Evolutionary conservation across 225 moss, liverwort and hornwort genomes (phyloP).

Genomic region (Straminergon stramineum): DNA sequence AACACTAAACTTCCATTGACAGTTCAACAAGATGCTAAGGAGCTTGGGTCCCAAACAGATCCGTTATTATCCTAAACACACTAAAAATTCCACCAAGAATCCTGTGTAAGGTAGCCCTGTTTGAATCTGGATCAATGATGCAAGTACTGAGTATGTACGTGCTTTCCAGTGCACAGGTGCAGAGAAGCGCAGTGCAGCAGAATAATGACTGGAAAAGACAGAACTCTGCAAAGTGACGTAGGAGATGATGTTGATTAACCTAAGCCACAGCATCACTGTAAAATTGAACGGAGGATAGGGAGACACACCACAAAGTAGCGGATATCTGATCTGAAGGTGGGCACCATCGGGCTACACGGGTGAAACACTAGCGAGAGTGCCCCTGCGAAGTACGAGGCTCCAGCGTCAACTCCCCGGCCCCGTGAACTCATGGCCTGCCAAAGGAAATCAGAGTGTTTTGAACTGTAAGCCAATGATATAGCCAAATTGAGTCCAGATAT

Average conservation of each 20-base stretch:
- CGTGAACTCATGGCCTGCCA: conserved; percentile 80
- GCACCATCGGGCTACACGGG: conserved; percentile 67
- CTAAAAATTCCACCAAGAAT: neutral
- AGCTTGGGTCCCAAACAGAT: neutral
- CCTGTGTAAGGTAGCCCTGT: neutral
- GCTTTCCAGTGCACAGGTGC: neutral
- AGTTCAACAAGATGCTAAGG: neutral
- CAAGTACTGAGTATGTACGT: neutral
- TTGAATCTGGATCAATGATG: neutral
- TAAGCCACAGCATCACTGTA: too few species aligned
- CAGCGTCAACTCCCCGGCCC: conserved; percentile 60
- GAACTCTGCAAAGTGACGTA: neutral
- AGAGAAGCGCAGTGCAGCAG: neutral
- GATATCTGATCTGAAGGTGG: conserved; percentile 90
- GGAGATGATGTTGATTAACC: neutral
- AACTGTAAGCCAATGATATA: neutral
- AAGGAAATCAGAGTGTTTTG: neutral
- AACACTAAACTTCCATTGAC: neutral
- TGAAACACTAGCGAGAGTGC: conserved; percentile 92
- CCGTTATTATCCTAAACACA: neutral
- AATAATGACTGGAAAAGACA: neutral
- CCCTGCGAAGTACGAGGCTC: conserved; percentile 83
- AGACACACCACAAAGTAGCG: conserved; percentile 77
- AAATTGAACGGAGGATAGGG: neutral
- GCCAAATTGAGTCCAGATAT: neutral